phyloP scores from a whole-genome alignment of 192 early-diverging fungal species.

The Linnemannia schmuckeri region DNA sequence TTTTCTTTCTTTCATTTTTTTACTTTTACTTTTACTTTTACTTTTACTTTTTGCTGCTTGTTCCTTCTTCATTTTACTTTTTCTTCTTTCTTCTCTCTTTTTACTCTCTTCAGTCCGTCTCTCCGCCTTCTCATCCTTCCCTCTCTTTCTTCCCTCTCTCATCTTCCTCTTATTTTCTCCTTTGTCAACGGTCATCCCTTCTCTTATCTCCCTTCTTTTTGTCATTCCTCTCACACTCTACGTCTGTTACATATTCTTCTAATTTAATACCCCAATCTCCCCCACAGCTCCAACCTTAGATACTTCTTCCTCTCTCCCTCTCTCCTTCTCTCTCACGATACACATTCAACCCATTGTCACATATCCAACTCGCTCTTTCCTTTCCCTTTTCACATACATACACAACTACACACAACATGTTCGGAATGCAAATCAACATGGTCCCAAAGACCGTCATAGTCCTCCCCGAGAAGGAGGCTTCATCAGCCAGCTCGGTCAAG shows the following conservation, averaged over 20 bases:
- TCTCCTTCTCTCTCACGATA: not conserved
- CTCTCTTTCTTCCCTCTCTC: not conserved
- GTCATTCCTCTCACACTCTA: not conserved
- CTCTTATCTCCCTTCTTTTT: not conserved
- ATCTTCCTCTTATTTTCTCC: not conserved
- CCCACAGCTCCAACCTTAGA: not conserved
- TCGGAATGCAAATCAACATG: constrained; percentile 36
- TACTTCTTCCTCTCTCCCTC: not conserved
- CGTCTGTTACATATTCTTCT: not conserved
- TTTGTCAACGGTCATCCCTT: not conserved
- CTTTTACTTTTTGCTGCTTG: not conserved
- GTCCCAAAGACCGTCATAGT: constrained; percentile 20
- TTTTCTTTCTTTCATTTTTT: not conserved
- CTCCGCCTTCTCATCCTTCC: not conserved
- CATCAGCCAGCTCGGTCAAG: constrained; percentile 50
- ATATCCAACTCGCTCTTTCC: not conserved
- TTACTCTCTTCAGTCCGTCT: not conserved
- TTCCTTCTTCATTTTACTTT: not conserved
- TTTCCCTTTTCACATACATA: not conserved
- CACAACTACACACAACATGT: constrained; percentile 26
- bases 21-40: not conserved
- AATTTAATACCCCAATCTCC: constrained; percentile 1
- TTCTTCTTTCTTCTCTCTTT: not conserved
- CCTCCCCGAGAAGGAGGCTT: constrained; percentile 9
- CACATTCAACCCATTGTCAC: not conserved